Evolutionary conservation across 768 basidiomycete species (phyloP), one percentile per base, ranked within the genome.

Genomic region (Amanita phalloides): DNA sequence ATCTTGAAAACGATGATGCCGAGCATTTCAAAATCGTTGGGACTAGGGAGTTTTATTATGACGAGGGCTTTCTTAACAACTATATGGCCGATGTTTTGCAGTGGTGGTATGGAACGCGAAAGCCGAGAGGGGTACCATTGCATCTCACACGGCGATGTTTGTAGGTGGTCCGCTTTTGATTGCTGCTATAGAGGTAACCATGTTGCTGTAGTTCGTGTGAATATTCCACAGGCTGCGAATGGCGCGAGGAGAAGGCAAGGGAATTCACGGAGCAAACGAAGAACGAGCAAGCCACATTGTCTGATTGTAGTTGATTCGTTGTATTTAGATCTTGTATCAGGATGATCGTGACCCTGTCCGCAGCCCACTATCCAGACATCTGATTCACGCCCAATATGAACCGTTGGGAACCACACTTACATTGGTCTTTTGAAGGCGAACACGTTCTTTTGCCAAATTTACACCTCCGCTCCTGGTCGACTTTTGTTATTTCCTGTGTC

Each of bases 51-150:
- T 89, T 94, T 55, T 21, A 39, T 1, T 72, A 85, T 62, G 70
- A 88, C 45, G 68, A 77, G 7, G 37, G 41, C 0, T 55, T 77
- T 41, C 72, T 95, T 17, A 72, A 81, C 21, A 54, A 54, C 1
- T 73, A 85, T 55, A 65, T 93, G 21, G 57, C 60, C 1, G 71
- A 72, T 48, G 69, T 84, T 0, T 63, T 91, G 2, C 63, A 72
- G 46, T 93, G 86, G 80, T 95, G 92, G 92, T 66, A 74, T 53
- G 88, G 90, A 1, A 57, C 71, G 48, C 73, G 91, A 37, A 68
- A 72, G 28, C 79, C 91, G 0, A 63, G 66, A n/a, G 92, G 92
- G 1, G 92, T 93, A 0, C 71, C 73, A 2, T 28, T 83, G 20
- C 66, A 74, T 41, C 71, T 85, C 47, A 68, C 82, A 3, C 59